A percentile compares a stretch with the other conserved stretches of the same genome.
Conservation (phyloP, 345 rosid species). For the Tarenaya hassleriana region DNA sequence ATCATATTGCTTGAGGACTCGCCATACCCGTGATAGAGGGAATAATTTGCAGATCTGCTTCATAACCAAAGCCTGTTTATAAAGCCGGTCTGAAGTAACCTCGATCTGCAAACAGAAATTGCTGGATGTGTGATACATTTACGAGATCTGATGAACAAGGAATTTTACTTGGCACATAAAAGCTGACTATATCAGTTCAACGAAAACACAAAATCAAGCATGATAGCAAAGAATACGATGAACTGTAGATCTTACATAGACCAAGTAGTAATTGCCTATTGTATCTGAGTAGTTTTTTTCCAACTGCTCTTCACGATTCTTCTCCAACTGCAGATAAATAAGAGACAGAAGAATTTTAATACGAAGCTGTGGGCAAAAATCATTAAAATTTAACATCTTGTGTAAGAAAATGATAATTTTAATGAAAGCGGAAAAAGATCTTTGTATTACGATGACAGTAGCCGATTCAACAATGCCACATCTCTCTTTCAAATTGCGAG, state of each 20-base stretch:
- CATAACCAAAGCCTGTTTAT: conserved; percentile 78
- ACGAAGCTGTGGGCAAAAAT: conserved; percentile 11
- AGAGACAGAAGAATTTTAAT: conserved; percentile 16
- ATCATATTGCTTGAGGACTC: background rate
- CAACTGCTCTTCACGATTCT: conserved; percentile 49
- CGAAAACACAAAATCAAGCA: conserved; percentile 14
- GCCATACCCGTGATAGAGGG: conserved; percentile 68
- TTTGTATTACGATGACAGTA: conserved; percentile 37
- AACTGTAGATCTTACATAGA: conserved; percentile 49
- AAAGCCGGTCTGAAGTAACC: conserved; percentile 75
- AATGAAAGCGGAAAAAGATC: conserved; percentile 8
- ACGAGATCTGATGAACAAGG: background rate
- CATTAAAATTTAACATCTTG: background rate
- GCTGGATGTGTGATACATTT: conserved; percentile 6
- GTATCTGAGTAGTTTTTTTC: conserved; percentile 68
- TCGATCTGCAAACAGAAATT: conserved; percentile 57
- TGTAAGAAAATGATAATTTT: background rate
- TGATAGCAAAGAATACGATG: background rate
- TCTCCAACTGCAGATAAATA: conserved; percentile 51
- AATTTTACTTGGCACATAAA: background rate
- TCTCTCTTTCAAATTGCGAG: conserved; percentile 51
- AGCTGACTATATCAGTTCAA: background rate
- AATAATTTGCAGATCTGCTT: conserved; percentile 87
- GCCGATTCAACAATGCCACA: conserved; percentile 63
- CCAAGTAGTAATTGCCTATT: conserved; percentile 65